These are phyloP conservation scores for Trichoderma koningii DNA, from an alignment of 2,329 filamentous ascomycete species.

Conservation along the genomic window DNA sequence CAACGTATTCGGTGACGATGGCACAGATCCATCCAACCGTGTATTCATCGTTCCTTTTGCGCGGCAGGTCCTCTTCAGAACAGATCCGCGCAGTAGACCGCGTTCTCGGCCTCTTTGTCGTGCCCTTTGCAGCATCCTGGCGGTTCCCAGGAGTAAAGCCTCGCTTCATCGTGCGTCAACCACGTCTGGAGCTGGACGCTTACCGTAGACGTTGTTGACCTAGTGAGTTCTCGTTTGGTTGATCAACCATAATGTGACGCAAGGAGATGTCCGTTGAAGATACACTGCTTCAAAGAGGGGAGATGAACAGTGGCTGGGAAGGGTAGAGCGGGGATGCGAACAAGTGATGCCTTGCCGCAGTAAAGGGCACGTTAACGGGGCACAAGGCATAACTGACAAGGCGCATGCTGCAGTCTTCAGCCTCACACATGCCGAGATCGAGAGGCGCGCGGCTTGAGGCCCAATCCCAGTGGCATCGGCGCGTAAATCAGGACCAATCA, in stretches of 20 bases:
- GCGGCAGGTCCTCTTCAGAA: not conserved
- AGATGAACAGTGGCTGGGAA: too few relatives aligned
- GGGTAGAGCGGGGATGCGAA: too few relatives aligned
- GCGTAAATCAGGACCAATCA: too few relatives aligned
- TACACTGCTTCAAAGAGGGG: too few relatives aligned
- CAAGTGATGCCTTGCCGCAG: too few relatives aligned
- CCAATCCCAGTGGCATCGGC: too few relatives aligned
- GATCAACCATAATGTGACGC: not conserved
- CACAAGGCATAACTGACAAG: not conserved
- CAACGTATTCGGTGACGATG: not conserved
- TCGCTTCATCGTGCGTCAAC: not conserved
- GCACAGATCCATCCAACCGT: slow-evolving; percentile 1
- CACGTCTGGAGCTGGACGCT: too few relatives aligned
- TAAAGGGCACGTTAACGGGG: not conserved
- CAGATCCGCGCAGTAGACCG: not conserved
- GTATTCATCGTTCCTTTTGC: not conserved
- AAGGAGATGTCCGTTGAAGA: not conserved
- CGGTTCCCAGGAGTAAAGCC: not conserved
- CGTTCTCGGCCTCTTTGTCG: not conserved
- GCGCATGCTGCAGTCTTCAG: not conserved
- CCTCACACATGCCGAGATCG: not conserved
- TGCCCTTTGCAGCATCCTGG: not conserved
- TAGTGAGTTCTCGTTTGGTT: too few relatives aligned
- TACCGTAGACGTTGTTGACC: too few relatives aligned
- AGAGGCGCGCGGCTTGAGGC: too few relatives aligned